Percentiles rank a stretch among this genome's conserved stretches.
These are phyloP conservation scores for Aspergillus sp. DNA, from an alignment of 2,329 filamentous ascomycete genomes.

Conservation along the genomic window DNA sequence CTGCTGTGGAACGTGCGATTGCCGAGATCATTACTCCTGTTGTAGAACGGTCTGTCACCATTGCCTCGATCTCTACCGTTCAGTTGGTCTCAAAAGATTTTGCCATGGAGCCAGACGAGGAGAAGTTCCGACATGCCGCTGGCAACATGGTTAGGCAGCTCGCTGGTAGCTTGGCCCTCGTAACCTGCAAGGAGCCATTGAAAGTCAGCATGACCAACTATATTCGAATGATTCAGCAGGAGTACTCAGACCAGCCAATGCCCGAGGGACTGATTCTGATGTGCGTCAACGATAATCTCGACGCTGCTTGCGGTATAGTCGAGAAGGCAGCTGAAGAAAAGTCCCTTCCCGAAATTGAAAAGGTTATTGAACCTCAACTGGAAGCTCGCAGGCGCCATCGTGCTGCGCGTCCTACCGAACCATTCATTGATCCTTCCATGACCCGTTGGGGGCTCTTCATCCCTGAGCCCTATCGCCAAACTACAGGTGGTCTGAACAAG, in stretches of 20 bases:
- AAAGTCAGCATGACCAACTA: slow-evolving; percentile 98
- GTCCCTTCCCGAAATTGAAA: slow-evolving; percentile 90
- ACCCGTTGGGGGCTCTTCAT: slow-evolving; percentile 93
- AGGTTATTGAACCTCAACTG: slow-evolving; percentile 80
- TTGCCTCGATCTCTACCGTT: slow-evolving; percentile 92
- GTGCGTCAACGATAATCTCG: slow-evolving; percentile 98
- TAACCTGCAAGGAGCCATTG: slow-evolving; percentile 97
- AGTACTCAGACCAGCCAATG: slow-evolving; percentile 67
- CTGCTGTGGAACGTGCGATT: slow-evolving; percentile 83
- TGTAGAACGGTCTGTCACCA: slow-evolving; percentile 95
- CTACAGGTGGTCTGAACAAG: slow-evolving; percentile 77
- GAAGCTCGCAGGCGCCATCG: slow-evolving; percentile 76
- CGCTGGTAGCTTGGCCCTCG: slow-evolving; percentile 87
- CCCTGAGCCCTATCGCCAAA: slow-evolving; percentile 87
- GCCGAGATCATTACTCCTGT: slow-evolving; percentile 97
- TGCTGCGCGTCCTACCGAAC: slow-evolving; percentile 72
- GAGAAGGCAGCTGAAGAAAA: slow-evolving; percentile 95
- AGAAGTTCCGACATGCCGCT: slow-evolving; percentile 79
- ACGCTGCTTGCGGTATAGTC: slow-evolving; percentile 88
- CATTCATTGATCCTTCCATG: slow-evolving; percentile 77
- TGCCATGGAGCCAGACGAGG: slow-evolving; percentile 86
- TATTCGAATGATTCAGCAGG: slow-evolving; percentile 77
- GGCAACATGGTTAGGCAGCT: slow-evolving; percentile 94
- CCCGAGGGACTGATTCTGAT: slow-evolving; percentile 95
- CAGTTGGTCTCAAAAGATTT: slow-evolving; percentile 98